Base-by-base conservation (phyloP, 192 early-diverging fungal genomes). In the Backusella psychrophila region DNA sequence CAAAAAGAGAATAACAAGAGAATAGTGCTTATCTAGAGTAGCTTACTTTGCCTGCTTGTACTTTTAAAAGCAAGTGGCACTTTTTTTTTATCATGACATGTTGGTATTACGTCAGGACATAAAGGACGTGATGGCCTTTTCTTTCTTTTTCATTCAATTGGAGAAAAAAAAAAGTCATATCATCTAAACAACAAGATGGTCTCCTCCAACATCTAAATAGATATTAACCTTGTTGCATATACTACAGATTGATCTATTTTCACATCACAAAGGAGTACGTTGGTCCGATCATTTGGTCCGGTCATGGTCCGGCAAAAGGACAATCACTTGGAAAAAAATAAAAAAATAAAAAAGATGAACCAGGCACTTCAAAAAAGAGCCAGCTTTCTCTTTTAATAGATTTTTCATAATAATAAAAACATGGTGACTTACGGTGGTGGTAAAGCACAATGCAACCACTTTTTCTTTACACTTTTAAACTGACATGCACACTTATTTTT, bases 361-460 rank as follows among this genome's bases (percentile, higher is more conserved):
- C 49, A 52, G 49, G 49, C 12, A 52, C 49, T 52, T 12, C 31
- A 33, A 33, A 29, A 38, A 38, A 56, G 6, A 23, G 8, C 21
- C 21, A 56, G 7, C 17, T 7, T 56, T 56, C 9, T 26, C 6
- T 23, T 23, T 56, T 23, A 14, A 49, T 19, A 49, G 44, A 4
- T 23, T 31, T 23, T 67, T 31, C 29, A 33, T 34, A 34, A 19
- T 26, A 39, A 23, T 41, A 69, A 70, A 70, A 70, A 26, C 12
- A 82, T 82, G 81, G 81, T 82, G 14, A 82, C 81, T 59, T 82
- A 82, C 41, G 81, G 81, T 42, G 81, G 81, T 71, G 81, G 81
- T 82, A 82, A 31, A 42, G 17, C 11, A 26, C 38, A 7, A 46
- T 2, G 8, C 34, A 14, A 34, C 21, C 1, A n/a, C 21, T n/a